Percentiles rank a stretch among this genome's conserved stretches.
phyloP scores from a whole-genome alignment of 345 rosid genomes.

The Adansonia digitata region DNA sequence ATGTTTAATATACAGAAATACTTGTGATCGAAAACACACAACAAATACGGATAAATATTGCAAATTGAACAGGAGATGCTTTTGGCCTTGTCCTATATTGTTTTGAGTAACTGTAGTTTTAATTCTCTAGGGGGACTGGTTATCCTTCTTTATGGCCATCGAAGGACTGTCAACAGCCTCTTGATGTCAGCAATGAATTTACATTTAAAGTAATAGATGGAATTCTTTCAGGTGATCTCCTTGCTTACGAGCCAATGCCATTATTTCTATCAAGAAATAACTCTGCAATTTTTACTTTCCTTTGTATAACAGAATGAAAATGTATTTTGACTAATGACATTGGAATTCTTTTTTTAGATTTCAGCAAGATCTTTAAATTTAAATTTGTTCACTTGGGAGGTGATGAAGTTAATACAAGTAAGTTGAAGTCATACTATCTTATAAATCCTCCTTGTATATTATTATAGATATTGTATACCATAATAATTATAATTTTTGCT shows the following conservation, averaged over 20 bases:
- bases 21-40: neutral
- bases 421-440: constrained; percentile 12
- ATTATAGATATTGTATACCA: neutral
- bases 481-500: neutral
- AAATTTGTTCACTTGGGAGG: constrained; percentile 77
- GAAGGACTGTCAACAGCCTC: constrained; percentile 58
- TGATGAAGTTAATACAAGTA: constrained; percentile 77
- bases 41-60: neutral
- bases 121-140: constrained; percentile 53
- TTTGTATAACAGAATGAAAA: neutral
- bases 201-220: constrained; percentile 69
- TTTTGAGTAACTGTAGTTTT: neutral
- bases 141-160: constrained; percentile 79
- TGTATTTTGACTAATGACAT: neutral
- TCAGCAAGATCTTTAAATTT: constrained; percentile 73
- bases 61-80: neutral
- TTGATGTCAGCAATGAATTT: constrained; percentile 65
- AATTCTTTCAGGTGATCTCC: constrained; percentile 58
- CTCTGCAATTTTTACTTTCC: neutral
- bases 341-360: constrained; percentile 12
- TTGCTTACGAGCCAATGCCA: neutral
- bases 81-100: neutral
- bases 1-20: neutral
- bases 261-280: neutral
- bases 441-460: neutral